Evolutionary conservation across 441 rosid species (phyloP), one percentile per base, ranked within the genome.

Genomic region (Pelargonium australe): DNA sequence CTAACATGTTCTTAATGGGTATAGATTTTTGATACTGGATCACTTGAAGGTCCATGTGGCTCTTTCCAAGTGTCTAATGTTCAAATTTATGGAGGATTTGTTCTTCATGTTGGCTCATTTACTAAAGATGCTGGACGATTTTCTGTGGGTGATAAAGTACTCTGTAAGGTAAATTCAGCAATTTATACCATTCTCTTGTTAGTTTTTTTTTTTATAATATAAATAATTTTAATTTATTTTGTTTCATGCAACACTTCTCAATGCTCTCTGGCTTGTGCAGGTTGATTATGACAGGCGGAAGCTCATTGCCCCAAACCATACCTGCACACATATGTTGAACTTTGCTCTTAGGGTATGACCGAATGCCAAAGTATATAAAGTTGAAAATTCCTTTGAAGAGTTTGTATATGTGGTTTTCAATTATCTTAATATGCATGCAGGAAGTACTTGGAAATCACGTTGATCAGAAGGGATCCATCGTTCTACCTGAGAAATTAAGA

Each of bases 401-500:
- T 63, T 12, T 23, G 63, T 49, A 58, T 61, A 55, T 60, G 19
- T 61, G 62, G 44, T 19, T 61, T 68, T n/a, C 13, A 23, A 5
- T 64, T 63, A 25, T 64, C 64, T 19, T 58, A 65, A 63, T 70
- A 57, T 75, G 69, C 71, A 60, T 75, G 65, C 87, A 95, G 99
- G 92, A 95, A 80, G 95, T 92, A 37, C 93, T 95, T 62, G 99
- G 98, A 7, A 79, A 87, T 83, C 99, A 95, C 78, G 87, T 95
- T 72, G 98, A 95, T 77, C 98, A 92, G 85, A 92, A 95, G 83
- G 99, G 98, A 72, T 95, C 99, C 55, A 87, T 92, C 58, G 97
- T 95, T 79, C 95, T 95, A 70, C 97, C 96, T 67, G 99, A 92
- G 80, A 95, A 95, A 75, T 73, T 95, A 76, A 85, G 99, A 84